Conservation (phyloP, 768 basidiomycete genomes). For the Leccinum longicurvipes region DNA sequence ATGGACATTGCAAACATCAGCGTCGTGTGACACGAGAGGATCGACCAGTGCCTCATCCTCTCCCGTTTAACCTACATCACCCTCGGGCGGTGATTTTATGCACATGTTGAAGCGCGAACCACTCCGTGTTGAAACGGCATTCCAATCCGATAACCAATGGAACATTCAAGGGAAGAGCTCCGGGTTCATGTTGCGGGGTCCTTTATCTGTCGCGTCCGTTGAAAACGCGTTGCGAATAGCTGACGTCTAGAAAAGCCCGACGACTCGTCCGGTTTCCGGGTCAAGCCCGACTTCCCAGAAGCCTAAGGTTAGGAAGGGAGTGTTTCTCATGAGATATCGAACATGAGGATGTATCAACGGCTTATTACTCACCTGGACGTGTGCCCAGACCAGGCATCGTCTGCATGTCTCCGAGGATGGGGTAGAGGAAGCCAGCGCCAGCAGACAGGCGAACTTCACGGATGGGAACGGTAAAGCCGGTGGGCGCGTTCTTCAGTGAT, state of each 20-base stretch:
- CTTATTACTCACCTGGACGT: conserved; percentile 61
- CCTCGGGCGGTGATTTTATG: conserved; percentile 8
- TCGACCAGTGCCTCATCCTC: conserved; percentile 1
- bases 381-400: conserved; percentile 97
- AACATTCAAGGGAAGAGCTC: conserved; percentile 22
- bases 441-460: conserved; percentile 84
- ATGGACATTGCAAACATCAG: conserved; percentile 7
- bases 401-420: conserved; percentile 94
- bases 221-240: conserved; percentile 10
- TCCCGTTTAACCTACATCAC: conserved; percentile 17
- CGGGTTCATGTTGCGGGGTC: not conserved
- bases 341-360: not conserved
- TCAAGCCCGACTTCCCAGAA: conserved; percentile 92
- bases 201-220: conserved; percentile 14
- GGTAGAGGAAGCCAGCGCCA: conserved; percentile 95
- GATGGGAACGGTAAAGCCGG: conserved; percentile 92
- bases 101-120: conserved; percentile 41
- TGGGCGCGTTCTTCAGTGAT: conserved; percentile 84
- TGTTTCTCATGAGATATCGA: conserved; percentile 9
- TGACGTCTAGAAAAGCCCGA: conserved; percentile 71
- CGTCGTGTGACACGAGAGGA: not conserved
- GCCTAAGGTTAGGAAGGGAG: conserved; percentile 37
- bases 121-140: conserved; percentile 39
- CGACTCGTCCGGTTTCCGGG: conserved; percentile 72
- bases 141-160: conserved; percentile 10